Percentiles rank a stretch among this genome's conserved stretches.
phyloP scores from a whole-genome alignment of 1,139 yeast species.

The Zygosaccharomyces sapae region DNA sequence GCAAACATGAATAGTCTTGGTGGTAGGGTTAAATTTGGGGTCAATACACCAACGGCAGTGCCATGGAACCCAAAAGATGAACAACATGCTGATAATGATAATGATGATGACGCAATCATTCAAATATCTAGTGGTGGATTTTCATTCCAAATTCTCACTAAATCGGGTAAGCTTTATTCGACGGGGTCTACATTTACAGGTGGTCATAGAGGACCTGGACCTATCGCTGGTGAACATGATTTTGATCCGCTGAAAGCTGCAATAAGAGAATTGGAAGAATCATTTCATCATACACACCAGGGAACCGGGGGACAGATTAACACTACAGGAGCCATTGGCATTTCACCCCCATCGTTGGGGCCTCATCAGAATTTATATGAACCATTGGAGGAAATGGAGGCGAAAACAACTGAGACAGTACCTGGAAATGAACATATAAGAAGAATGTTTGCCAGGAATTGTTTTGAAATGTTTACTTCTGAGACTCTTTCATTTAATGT shows the following conservation, averaged over 20 bases:
- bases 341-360: conserved; percentile 19
- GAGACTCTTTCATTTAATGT: conserved; percentile 14
- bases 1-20: conserved; percentile 31
- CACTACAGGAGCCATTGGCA: conserved; percentile 25
- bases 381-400: conserved; percentile 24
- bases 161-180: conserved; percentile 49
- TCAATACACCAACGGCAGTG: conserved; percentile 44
- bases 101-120: conserved; percentile 41
- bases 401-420: conserved; percentile 20
- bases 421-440: conserved; percentile 30
- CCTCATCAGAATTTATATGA: conserved; percentile 32
- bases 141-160: conserved; percentile 57
- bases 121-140: conserved; percentile 67
- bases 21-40: conserved; percentile 37
- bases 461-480: conserved; percentile 23
- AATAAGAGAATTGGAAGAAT: conserved; percentile 23
- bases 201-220: conserved; percentile 39
- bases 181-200: conserved; percentile 53
- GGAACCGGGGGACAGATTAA: conserved; percentile 19
- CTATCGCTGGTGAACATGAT: conserved; percentile 37
- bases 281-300: conserved; percentile 16
- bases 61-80: conserved; percentile 32
- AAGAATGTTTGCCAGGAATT: conserved; percentile 31
- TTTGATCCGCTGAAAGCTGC: conserved; percentile 33
- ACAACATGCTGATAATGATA: conserved; percentile 20